phyloP scores from a whole-genome alignment of 2,329 filamentous ascomycete species.

The Hypoxylon sp. region DNA sequence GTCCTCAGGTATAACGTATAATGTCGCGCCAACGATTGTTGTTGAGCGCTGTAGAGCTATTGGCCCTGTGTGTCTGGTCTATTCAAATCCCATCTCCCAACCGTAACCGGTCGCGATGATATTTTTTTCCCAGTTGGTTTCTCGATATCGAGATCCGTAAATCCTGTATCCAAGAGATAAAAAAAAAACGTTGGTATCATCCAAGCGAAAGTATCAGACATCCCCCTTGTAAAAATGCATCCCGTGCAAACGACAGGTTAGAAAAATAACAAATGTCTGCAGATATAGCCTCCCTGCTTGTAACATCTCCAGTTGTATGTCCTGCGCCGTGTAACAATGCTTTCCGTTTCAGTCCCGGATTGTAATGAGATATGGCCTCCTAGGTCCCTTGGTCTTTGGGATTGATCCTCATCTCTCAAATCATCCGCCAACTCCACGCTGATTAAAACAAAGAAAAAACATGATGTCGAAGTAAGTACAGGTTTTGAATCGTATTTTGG shows the following conservation, averaged over 20 bases:
- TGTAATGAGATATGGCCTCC: slow-evolving; percentile 45
- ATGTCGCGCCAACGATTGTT: slow-evolving; percentile 44
- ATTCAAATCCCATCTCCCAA: slow-evolving; percentile 50
- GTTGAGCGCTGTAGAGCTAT: slow-evolving; percentile 48
- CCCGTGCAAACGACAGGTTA: slow-evolving; percentile 48
- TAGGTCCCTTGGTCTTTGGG: slow-evolving; percentile 44
- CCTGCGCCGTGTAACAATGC: slow-evolving; percentile 54
- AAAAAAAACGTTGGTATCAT: slow-evolving; percentile 54
- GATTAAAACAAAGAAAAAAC: slow-evolving; percentile 51
- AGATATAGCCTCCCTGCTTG: slow-evolving; percentile 42
- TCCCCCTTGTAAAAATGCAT: slow-evolving; percentile 47
- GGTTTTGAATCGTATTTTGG: slow-evolving; percentile 41
- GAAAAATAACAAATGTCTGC: slow-evolving; percentile 45
- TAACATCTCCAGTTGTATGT: slow-evolving; percentile 48
- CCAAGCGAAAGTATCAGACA: slow-evolving; percentile 54
- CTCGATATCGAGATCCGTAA: slow-evolving; percentile 45
- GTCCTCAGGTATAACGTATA: slow-evolving; percentile 53
- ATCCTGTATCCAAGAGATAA: slow-evolving; percentile 42
- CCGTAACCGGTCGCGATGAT: slow-evolving; percentile 43
- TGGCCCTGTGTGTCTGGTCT: slow-evolving; percentile 51
- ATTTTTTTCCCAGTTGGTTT: slow-evolving; percentile 41
- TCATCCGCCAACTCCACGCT: slow-evolving; percentile 56
- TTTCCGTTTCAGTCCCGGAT: slow-evolving; percentile 45
- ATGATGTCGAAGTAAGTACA: slow-evolving; percentile 51
- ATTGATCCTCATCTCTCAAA: slow-evolving; percentile 49